Base-by-base conservation (phyloP, 106 monocot genomes). In the Acorus gramineus region DNA sequence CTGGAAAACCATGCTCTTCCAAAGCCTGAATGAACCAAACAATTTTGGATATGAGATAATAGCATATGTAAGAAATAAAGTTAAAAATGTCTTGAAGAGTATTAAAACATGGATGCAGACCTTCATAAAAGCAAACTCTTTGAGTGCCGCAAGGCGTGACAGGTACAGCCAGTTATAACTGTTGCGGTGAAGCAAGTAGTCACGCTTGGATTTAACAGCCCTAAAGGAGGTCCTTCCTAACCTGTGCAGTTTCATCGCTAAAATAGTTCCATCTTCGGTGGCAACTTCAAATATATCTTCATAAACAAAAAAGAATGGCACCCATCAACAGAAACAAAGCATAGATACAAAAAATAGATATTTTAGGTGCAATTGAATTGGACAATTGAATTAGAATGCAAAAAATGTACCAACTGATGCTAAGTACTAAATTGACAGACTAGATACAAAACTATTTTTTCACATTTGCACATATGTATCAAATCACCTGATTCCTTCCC, bases 121-220 rank as follows among this genome's bases (percentile, higher is more conserved):
- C 98, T 99, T 99, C 98, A 99, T 99, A 9, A 99, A 95, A 53
- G 95, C 86, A 82, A 72, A 90, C 82, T 95, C 95, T 61, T 95
- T 95, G 14, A 95, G 71, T 3, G 90, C 95, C 67, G 95, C 95
- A 64, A 95, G 95, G 6, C 95, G 78, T 61, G 95, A 95, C 68
- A 99, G 76, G 60, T 99, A 99, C 10, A 99, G 80, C 98, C 98
- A 99, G 60, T 86, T 99, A 65, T 79, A 92, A 62, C 79, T 92
- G 52, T 60, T 85, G 47, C 98, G 71, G 61, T 92, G 98, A 45
- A 53, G 2, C 50, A 99, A 74, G 66, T 99, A 99, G 73, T 99
- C 92, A 68, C 98, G 85, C 71, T 99, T 99, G 10, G 92, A 73
- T 53, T 99, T 99, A 11, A 99, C 98, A 53, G 98, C 98, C 56